These are phyloP conservation scores for Massarina eburnea DNA, from an alignment of 2,329 filamentous ascomycete species.

Conservation along the genomic window DNA sequence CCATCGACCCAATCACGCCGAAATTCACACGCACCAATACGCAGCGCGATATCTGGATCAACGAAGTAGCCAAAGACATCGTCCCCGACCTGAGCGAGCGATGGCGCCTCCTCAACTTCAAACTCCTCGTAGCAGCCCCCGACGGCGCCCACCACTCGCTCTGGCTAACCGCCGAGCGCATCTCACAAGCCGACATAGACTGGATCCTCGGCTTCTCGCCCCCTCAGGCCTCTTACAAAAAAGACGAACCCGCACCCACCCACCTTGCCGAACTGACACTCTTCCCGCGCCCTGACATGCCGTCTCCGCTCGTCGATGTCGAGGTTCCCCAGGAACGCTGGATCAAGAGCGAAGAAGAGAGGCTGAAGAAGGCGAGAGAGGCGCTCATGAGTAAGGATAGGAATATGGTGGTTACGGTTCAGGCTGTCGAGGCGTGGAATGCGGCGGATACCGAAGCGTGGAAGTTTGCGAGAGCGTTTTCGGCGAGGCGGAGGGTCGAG, in stretches of 20 bases:
- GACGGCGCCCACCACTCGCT: conserved; percentile 65
- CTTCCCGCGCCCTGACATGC: conserved; percentile 47
- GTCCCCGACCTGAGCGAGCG: conserved; percentile 66
- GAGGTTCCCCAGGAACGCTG: conserved; percentile 55
- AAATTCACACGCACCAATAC: conserved; percentile 53
- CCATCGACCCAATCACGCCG: conserved; percentile 47
- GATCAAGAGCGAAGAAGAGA: conserved; percentile 55
- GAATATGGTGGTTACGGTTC: conserved; percentile 34
- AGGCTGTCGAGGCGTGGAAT: conserved; percentile 54
- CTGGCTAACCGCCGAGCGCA: conserved; percentile 75
- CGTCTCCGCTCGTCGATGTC: conserved; percentile 54
- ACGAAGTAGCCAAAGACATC: conserved; percentile 68
- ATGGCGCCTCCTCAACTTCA: conserved; percentile 71
- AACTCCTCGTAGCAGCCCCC: conserved; percentile 73
- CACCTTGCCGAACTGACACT: conserved; percentile 57
- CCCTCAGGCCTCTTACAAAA: conserved; percentile 58
- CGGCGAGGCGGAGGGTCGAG: conserved; percentile 65
- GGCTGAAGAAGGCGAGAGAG: conserved; percentile 57
- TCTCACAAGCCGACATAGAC: conserved; percentile 70
- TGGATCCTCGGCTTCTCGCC: conserved; percentile 89
- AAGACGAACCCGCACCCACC: conserved; percentile 59
- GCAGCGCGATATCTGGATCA: conserved; percentile 80
- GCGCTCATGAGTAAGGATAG: conserved; percentile 39
- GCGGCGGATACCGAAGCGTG: conserved; percentile 76
- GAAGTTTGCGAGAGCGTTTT: conserved; percentile 71